Evolutionary conservation across 441 rosid genomes (phyloP).

Genomic region (Daphne laureola): DNA sequence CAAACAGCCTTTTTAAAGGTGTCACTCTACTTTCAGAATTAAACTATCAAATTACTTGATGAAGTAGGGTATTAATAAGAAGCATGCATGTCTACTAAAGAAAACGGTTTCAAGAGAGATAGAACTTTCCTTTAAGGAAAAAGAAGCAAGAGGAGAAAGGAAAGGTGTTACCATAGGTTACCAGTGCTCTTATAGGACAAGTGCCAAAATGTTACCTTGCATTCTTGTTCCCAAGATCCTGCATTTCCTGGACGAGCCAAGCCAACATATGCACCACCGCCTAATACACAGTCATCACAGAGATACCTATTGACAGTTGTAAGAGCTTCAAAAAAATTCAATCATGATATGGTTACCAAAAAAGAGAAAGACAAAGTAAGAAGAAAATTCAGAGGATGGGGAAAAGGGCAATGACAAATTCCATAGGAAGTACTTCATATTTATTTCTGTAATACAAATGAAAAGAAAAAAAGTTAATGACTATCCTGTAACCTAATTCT

Average conservation of each 20-base stretch:
- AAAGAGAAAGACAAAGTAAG: not conserved
- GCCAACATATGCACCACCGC: constrained; percentile 60
- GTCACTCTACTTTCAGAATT: too few relatives aligned
- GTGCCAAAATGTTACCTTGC: constrained; percentile 34
- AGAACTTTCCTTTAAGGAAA: too few relatives aligned
- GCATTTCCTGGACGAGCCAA: constrained; percentile 57
- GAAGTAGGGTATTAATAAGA: too few relatives aligned
- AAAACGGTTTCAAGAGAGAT: too few relatives aligned
- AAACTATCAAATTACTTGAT: too few relatives aligned
- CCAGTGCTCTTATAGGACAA: not conserved
- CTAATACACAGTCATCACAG: constrained; percentile 29
- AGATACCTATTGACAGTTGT: constrained; percentile 30
- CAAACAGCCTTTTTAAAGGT: too few relatives aligned
- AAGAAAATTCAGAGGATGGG: not conserved
- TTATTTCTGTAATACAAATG: too few relatives aligned
- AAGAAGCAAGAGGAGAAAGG: not conserved
- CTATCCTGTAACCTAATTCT: too few relatives aligned
- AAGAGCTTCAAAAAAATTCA: constrained; percentile 3
- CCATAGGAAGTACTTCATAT: too few relatives aligned
- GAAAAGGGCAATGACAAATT: too few relatives aligned
- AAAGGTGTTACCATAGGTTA: not conserved
- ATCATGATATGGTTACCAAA: constrained; percentile 2
- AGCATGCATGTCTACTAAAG: too few relatives aligned
- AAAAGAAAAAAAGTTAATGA: too few relatives aligned
- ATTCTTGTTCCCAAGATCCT: constrained; percentile 77